Conservation (phyloP, 2,329 filamentous ascomycete genomes). For the Fusarium secorum region DNA sequence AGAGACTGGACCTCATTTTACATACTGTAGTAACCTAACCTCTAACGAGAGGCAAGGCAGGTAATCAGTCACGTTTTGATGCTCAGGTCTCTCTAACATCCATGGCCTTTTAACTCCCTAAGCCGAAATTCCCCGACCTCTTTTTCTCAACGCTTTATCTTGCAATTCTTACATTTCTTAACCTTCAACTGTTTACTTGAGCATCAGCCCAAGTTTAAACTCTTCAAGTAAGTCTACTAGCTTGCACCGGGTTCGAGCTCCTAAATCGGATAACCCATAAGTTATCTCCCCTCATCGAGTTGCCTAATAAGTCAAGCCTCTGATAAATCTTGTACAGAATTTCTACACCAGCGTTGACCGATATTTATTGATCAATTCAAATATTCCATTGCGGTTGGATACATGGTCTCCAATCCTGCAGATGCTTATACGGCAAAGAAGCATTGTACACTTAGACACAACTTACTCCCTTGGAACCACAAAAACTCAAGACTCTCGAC, state of each 20-base stretch:
- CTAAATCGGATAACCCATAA: slow-evolving; percentile 23
- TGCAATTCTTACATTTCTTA: background rate
- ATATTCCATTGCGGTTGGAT: background rate
- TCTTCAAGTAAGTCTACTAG: slow-evolving; percentile 29
- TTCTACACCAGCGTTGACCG: background rate
- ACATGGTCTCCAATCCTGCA: background rate
- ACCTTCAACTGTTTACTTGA: background rate
- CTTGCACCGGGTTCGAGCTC: slow-evolving; percentile 13
- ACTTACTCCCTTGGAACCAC: background rate
- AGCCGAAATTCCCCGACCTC: slow-evolving; percentile 17
- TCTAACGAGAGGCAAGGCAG: background rate
- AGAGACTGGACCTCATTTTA: slow-evolving; percentile 12
- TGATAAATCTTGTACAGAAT: slow-evolving; percentile 15
- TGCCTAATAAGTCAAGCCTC: slow-evolving; percentile 1
- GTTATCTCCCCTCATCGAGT: slow-evolving; percentile 21
- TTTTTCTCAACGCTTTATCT: background rate
- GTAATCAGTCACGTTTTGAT: slow-evolving; percentile 8
- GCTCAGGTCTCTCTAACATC: background rate
- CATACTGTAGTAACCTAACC: background rate
- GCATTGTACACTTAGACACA: slow-evolving; percentile 7
- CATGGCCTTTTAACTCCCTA: background rate
- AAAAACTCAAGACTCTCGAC: background rate
- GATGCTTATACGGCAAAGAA: slow-evolving; percentile 1
- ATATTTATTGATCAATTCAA: background rate
- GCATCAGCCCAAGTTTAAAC: slow-evolving; percentile 1